Conservation (phyloP, 176 grass and related monocot genomes). For the Bothriochloa decipiens region DNA sequence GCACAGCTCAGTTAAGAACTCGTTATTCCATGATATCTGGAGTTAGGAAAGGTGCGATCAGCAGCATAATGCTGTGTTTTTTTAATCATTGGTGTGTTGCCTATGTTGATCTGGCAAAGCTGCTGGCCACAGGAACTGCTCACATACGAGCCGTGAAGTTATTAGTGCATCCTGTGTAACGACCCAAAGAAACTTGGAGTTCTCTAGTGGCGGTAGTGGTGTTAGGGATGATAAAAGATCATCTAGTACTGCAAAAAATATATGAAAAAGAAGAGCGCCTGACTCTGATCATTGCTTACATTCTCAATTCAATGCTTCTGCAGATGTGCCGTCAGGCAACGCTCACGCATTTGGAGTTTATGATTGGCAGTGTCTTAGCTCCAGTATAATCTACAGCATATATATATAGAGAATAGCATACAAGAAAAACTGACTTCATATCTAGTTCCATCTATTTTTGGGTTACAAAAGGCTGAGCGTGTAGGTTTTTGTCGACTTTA, state of each 20-base stretch:
- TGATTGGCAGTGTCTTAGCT: not conserved
- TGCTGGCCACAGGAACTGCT: not conserved
- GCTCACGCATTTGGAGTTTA: not conserved
- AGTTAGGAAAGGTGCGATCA: not conserved
- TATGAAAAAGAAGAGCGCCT: not conserved
- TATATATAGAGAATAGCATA: not conserved
- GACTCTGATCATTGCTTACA: not conserved
- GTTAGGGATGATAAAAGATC: too few relatives aligned
- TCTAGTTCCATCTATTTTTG: too few relatives aligned
- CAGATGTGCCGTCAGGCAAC: not conserved
- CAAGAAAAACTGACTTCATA: not conserved
- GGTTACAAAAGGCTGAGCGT: too few relatives aligned
- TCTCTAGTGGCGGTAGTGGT: too few relatives aligned
- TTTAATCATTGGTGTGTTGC: not conserved
- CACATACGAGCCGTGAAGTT: too few relatives aligned
- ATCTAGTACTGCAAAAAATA: not conserved
- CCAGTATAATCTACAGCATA: not conserved
- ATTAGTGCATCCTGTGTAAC: not conserved
- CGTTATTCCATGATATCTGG: not conserved
- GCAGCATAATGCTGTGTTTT: not conserved
- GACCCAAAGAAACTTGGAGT: too few relatives aligned
- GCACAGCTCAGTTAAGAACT: not conserved
- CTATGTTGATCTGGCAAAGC: too few relatives aligned
- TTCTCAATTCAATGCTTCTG: not conserved
- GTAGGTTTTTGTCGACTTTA: too few relatives aligned